phyloP scores from a whole-genome alignment of 2,329 filamentous ascomycete species.

The Neonectria hederae region DNA sequence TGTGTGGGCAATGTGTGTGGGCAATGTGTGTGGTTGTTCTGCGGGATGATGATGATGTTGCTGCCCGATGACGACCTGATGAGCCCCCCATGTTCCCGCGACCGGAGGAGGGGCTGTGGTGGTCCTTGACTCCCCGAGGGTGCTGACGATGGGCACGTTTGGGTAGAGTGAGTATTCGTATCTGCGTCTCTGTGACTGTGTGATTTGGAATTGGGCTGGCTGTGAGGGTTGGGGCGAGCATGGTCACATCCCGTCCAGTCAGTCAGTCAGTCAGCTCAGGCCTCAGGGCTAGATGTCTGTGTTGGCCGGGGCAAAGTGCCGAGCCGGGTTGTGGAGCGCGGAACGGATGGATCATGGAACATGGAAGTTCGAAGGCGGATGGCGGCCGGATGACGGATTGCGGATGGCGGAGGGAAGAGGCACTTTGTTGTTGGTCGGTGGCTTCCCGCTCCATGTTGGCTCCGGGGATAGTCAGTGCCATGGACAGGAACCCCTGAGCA shows the following conservation, averaged over 20 bases:
- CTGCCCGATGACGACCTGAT: constrained; percentile 45
- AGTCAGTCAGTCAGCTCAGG: background rate
- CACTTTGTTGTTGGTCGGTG: constrained; percentile 6
- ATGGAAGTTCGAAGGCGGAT: background rate
- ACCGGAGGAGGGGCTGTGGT: constrained; percentile 22
- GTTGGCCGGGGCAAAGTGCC: background rate
- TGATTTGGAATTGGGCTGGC: background rate
- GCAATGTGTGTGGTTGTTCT: constrained; percentile 14
- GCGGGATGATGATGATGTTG: constrained; percentile 36
- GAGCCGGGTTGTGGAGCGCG: background rate
- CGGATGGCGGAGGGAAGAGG: constrained; percentile 10
- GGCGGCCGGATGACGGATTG: background rate
- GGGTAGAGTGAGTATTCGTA: background rate
- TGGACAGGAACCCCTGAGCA: background rate
- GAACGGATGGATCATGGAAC: background rate
- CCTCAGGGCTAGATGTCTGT: background rate
- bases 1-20: constrained; percentile 8
- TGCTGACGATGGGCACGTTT: background rate
- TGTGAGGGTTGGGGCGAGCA: background rate
- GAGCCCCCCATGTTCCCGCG: constrained; percentile 27
- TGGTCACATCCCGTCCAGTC: background rate
- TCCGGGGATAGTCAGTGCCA: background rate
- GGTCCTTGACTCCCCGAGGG: constrained; percentile 9
- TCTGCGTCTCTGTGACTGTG: background rate
- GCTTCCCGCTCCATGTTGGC: constrained; percentile 9